A percentile compares a stretch with the other conserved stretches of the same genome.
phyloP scores from a whole-genome alignment of 176 grass and related monocot species.

The Cymbopogon citratus region DNA sequence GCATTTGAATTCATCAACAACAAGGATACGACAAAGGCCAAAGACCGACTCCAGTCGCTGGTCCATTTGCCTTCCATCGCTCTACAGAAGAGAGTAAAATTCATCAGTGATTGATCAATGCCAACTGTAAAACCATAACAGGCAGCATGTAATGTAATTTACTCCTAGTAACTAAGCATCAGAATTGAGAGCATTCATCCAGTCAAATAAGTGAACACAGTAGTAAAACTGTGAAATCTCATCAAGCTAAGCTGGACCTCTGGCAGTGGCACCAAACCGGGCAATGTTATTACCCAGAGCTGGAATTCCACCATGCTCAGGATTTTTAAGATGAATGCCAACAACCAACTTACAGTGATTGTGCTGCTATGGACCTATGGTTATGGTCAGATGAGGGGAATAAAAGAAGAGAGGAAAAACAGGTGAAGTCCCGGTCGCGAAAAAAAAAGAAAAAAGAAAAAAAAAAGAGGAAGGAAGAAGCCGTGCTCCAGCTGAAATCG shows the following conservation, averaged over 20 bases:
- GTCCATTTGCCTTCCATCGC: background rate
- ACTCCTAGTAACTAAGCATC: background rate
- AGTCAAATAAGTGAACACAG: background rate
- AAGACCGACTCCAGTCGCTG: background rate
- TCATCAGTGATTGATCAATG: background rate
- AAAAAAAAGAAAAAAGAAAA: no score
- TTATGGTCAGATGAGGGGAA: no score
- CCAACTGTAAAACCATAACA: background rate
- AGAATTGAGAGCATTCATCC: background rate
- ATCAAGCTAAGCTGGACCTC: background rate
- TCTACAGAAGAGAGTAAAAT: background rate
- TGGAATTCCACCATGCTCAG: conserved; percentile 27
- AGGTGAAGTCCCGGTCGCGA: no score
- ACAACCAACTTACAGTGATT: no score
- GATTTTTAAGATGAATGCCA: no score
- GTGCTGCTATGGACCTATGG: no score
- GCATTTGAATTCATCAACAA: background rate
- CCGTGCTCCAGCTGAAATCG: no score
- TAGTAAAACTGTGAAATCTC: background rate
- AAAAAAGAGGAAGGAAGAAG: no score
- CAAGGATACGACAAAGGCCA: background rate
- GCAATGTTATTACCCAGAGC: background rate
- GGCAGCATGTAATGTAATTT: background rate
- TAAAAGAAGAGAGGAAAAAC: no score
- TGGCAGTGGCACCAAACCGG: background rate